Evolutionary conservation across 768 basidiomycete species (phyloP).

Genomic region (Phanerochaete carnosa): DNA sequence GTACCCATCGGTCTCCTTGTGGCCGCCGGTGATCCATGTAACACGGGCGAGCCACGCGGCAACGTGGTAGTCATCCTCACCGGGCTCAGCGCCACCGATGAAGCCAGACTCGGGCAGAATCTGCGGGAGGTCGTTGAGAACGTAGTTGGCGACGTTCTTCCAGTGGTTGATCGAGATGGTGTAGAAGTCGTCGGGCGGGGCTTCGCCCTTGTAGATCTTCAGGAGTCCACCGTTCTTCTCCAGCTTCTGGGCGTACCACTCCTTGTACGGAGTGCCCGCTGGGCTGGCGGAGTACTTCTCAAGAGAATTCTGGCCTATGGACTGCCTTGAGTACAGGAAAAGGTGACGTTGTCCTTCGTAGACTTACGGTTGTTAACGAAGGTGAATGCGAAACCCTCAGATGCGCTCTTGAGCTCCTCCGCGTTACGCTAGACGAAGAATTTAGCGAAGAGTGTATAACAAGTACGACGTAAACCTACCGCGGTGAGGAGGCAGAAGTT

Average conservation of each 20-base stretch:
- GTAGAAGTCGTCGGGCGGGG: constrained; percentile 37
- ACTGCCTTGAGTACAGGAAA: not conserved
- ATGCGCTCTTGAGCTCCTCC: constrained; percentile 40
- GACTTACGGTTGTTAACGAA: constrained; percentile 42
- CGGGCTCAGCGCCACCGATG: constrained; percentile 43
- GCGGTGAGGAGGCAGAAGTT: constrained; percentile 46
- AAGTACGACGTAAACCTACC: constrained; percentile 24
- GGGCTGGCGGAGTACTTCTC: constrained; percentile 32
- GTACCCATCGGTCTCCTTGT: constrained; percentile 34
- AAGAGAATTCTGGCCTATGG: constrained; percentile 42
- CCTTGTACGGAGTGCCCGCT: constrained; percentile 34
- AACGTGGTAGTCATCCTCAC: constrained; percentile 56
- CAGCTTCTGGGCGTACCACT: constrained; percentile 43
- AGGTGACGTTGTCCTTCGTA: not conserved
- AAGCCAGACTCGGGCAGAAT: constrained; percentile 42
- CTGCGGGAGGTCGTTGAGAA: constrained; percentile 37
- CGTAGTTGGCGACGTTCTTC: constrained; percentile 33
- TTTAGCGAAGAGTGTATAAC: not conserved
- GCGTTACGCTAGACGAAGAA: constrained; percentile 36
- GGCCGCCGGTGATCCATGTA: constrained; percentile 34
- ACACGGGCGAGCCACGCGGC: constrained; percentile 51
- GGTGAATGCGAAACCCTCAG: constrained; percentile 26
- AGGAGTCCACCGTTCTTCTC: constrained; percentile 37
- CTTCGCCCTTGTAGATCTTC: constrained; percentile 38
- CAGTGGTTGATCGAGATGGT: constrained; percentile 35